Base-by-base conservation (phyloP, 176 grass and related monocot genomes). In the Saccharum officinarum region DNA sequence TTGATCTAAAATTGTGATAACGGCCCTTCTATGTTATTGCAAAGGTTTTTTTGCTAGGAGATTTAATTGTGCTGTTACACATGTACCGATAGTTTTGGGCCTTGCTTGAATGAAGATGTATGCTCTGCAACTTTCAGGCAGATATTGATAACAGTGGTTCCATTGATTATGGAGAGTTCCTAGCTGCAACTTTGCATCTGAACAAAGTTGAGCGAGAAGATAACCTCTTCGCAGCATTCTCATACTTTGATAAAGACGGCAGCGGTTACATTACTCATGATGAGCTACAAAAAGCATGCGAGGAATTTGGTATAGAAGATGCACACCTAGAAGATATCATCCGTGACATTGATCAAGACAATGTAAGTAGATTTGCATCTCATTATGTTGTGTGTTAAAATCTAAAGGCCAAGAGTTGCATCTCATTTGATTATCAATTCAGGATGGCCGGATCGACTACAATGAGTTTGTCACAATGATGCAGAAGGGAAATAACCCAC, bases 381-480 rank as follows among this genome's bases (percentile, higher is more conserved):
- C 73, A 38, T 73, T 76, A 40, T 22, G 47, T 47, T 60, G 23
- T 73, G 5, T 87, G 2, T 41, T 80, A n/a, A 80, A 74, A 82
- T 22, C 36, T 88, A 49, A 38, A 68, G 20, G 49, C 8, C 12
- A 74, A 83, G 47, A 69, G 41, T 52, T 46, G 46, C 44, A 42
- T 31, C 23, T 75, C 3, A 49, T 37, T 73, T 86, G 41, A 74
- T 79, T 77, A 47, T 97, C 33, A 88, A 9, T 63, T 68, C 81
- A 98, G 95, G 95, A 98, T 90, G 95, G 95, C 42, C 86, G 91
- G 81, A 98, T 98, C 68, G 95, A 98, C 83, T 98, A 98, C 76
- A 90, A 94, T 63, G 95, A 98, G 50, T 98, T 98, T 85, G 95
- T 93, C 64, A 85, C 82, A 22, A 98, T 98, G 95, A 98, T 98